These are phyloP conservation scores for Tulasnella calospora DNA, from an alignment of 768 basidiomycete genomes.

Conservation along the genomic window DNA sequence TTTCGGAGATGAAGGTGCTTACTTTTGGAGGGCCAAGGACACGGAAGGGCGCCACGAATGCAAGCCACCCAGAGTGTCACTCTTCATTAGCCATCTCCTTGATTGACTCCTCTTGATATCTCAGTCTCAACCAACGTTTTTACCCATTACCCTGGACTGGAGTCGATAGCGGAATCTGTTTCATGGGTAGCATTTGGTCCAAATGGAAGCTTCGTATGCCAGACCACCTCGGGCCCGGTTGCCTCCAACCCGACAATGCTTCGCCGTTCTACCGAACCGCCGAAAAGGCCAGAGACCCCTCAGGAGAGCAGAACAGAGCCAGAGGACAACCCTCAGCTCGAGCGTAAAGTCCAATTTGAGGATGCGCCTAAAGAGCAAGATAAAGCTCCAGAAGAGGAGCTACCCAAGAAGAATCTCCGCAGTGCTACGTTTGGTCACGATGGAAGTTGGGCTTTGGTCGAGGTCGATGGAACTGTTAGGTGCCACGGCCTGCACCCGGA, in stretches of 20 bases:
- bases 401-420: background rate
- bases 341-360: background rate
- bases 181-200: conserved; percentile 16
- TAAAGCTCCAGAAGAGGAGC: background rate
- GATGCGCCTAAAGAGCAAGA: background rate
- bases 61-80: background rate
- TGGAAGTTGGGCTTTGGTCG: conserved; percentile 7
- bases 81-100: background rate
- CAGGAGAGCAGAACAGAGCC: background rate
- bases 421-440: background rate
- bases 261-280: background rate
- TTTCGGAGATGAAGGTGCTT: conserved; percentile 10
- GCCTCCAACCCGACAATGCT: background rate
- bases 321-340: background rate
- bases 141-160: background rate
- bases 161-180: background rate
- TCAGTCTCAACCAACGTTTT: conserved; percentile 1
- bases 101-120: background rate
- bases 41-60: background rate
- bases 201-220: background rate
- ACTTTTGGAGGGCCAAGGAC: background rate
- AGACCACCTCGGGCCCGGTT: background rate
- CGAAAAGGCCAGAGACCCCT: background rate
- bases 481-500: background rate
- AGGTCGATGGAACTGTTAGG: background rate